Evolutionary conservation across 1,284 basidiomycete species (phyloP), one percentile per base, ranked within the genome.

Genomic region (Xerocomus tenax): DNA sequence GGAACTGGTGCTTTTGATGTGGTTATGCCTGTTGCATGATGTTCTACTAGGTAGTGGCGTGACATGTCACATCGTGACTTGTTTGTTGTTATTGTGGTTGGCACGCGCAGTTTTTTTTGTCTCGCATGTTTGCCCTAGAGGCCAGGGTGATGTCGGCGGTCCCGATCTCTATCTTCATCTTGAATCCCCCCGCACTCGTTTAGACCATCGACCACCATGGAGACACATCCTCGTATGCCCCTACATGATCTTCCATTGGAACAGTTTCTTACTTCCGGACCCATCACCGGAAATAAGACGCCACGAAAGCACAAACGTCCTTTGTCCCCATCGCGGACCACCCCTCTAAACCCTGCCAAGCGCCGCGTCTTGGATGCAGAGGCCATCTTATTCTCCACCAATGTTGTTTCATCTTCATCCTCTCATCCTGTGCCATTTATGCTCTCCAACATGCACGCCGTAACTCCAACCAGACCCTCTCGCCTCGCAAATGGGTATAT

Each of bases 1-100:
- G 93, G 93, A 8, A 97, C 93, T 28, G 93, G 92, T 10, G 81
- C 82, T 19, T 97, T 97, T 62, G 91, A 91, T 65, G 76, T 90
- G 39, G 77, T 87, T 51, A 79, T 82, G 74, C 73, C 76, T 30
- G 66, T 79, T 26, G 61, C 56, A 23, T 65, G 39, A 58, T 19
- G 29, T 30, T 30, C 28, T 28, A 10, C 28, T 28, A 26, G 26
- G 7, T 38, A 36, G 12, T 45, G n/a, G 42, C 25, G 55, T 50
- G 40, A 41, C 47, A 52, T 48, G 56, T 61, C 49, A 56, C 45
- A 16, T 23, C 45, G 45, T 54, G 53, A 63, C 54, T 15, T 69
- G 32, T 64, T 66, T 63, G 55, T 47, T 18, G 15, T 50, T 67
- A 40, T 65, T 66, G 42, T 62, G 46, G 45, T 30, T 45, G 28